Base-by-base conservation (phyloP, 768 basidiomycete species). In the Tubosaeta sp. region DNA sequence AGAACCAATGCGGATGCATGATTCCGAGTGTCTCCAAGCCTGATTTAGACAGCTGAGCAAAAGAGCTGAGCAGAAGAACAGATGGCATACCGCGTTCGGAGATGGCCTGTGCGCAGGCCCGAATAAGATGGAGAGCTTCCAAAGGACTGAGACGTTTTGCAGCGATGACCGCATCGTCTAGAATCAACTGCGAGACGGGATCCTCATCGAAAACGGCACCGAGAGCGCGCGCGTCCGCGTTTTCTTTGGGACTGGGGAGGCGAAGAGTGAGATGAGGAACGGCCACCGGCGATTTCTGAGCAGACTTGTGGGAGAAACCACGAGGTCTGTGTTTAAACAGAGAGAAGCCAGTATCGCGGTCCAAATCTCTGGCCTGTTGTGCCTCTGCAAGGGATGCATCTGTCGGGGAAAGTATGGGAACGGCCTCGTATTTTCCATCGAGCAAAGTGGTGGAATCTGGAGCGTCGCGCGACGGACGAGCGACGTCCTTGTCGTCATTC, bases 1-100 rank as follows among this genome's bases (percentile, higher is more conserved):
- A 84, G 64, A 86, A 76, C 88, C 86, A 91, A 64, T 90, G 85
- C 6, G 90, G 87, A 59, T 86, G 86, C 86, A 91, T 91, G 41
- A 91, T 75, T 18, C 89, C 90, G 41, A 87, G 82, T 4, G 84
- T 83, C 64, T 90, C 87, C 45, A 90, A 73, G n/a, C 88, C 88
- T 90, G 53, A 53, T 42, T 42, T 47, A 41, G 41, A 0, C 4
- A 9, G 31, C 12, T 54, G 49, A 54, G 57, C 27, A 1, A 27
- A 29, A 54, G 27, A 59, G 18, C 39, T 19, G 18, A 24, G 30
- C 22, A 48, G 44, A 61, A 21, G 43, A 38, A 25, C 9, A 14
- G 25, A 40, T 27, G 25, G 35, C 80, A 27, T 70, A 82, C 88
- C 89, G 59, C 79, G 76, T 40, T 81, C 73, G 34, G 75, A 69